Evolutionary conservation across 169 alveolate genomes (phyloP), one percentile per base, ranked within the genome.

Genomic region (Perkinsus chesapeaki): DNA sequence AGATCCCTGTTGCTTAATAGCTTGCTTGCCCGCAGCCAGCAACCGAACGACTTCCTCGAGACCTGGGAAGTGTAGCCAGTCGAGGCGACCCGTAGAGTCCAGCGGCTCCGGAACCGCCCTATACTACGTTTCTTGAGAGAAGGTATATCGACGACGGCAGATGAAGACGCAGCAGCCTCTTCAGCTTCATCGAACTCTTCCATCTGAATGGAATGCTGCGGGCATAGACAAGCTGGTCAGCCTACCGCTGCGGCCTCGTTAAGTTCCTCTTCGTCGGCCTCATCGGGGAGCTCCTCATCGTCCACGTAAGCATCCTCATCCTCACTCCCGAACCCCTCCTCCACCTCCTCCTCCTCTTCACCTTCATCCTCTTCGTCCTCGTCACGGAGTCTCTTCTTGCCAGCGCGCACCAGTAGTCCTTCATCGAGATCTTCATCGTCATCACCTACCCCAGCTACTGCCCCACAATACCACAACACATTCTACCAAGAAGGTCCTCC

Each of bases 371-470:
- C 39, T 12, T 27, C 73, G 3, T 39, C n/a, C 12, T 38, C 91
- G 47, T 39, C 95, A 91, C 3, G 92, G 93, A 73, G 73, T 92
- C 91, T 82, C 93, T 12, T 91, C 91, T 23, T 94, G 93, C 91
- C 90, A 73, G 93, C 91, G 92, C 91, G 96, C 97, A 39, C 94
- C 96, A 36, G 96, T 39, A 82, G 96, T 94, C 91, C 95, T 96
- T 73, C 94, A 82, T 93, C 99, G 94, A 12, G 97, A 43, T 60
- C 48, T 95, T 96, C 73, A 82, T 90, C 16, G 95, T 94, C 72
- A 96, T 97, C 92, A 95, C 95, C 94, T 39, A 94, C 95, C 92
- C 97, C 96, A 7, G 31, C 12, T 60, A 1, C 82, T 60, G 82
- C 12, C 3, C 82, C 12, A 1, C 5, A 16, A 9, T 5, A 43